Conservation (phyloP, 805 yeast genomes). For the Ascoidea rubescens region DNA sequence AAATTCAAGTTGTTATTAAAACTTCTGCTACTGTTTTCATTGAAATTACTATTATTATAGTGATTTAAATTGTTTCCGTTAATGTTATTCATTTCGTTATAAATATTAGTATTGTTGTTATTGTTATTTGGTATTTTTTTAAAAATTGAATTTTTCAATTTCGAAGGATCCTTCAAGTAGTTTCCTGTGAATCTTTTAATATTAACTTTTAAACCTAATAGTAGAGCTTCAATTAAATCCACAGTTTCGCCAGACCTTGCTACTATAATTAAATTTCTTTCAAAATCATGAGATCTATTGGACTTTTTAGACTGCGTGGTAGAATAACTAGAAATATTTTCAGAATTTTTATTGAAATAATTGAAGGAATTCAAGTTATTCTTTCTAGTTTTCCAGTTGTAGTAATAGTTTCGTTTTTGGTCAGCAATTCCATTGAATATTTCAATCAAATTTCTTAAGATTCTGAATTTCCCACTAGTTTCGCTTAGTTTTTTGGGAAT, state of each 20-base stretch:
- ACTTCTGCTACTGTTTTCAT: neutral
- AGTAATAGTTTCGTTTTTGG: conserved; percentile 12
- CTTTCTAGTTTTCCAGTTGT: conserved; percentile 3
- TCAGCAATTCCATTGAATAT: conserved; percentile 25
- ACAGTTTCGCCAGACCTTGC: conserved; percentile 49
- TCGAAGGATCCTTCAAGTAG: conserved; percentile 37
- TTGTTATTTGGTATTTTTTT: neutral
- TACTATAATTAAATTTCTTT: conserved; percentile 51
- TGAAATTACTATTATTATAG: no score
- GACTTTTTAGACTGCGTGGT: conserved; percentile 12
- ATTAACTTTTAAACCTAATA: conserved; percentile 45
- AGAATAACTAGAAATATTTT: neutral
- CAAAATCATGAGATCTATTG: conserved; percentile 5
- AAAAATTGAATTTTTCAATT: conserved; percentile 16
- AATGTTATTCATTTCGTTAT: no score
- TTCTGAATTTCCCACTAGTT: conserved; percentile 75
- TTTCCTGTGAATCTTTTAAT: conserved; percentile 51
- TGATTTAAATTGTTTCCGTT: no score
- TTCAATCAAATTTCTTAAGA: conserved; percentile 47
- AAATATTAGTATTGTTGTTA: neutral
- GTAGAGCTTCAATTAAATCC: conserved; percentile 61
- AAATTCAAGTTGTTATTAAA: neutral
- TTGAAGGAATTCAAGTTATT: neutral
- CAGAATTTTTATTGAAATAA: neutral
- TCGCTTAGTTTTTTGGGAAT: conserved; percentile 57